Evolutionary conservation across 768 basidiomycete genomes (phyloP).

Genomic region (Leccinum truebloodii): DNA sequence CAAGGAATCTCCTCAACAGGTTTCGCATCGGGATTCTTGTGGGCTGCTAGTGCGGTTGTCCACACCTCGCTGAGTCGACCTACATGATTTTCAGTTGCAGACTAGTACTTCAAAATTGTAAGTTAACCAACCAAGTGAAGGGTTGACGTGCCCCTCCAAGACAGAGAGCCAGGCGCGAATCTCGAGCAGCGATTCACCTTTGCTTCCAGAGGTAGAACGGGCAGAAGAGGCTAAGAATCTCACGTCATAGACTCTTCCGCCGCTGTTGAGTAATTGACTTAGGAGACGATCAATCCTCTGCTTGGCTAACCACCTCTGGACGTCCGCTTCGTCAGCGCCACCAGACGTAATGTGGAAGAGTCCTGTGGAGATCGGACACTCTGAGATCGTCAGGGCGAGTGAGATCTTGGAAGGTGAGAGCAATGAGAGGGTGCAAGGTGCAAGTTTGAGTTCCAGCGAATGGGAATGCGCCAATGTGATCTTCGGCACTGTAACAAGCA

Average conservation of each 20-base stretch:
- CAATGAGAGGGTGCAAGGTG: background rate
- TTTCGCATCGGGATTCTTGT: background rate
- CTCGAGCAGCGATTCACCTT: background rate
- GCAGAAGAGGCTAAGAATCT: conserved; percentile 17
- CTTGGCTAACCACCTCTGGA: conserved; percentile 4
- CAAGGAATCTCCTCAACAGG: conserved; percentile 6
- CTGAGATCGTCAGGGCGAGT: conserved; percentile 19
- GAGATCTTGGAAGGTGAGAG: background rate
- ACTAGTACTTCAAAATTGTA: background rate
- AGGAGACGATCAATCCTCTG: conserved; percentile 11
- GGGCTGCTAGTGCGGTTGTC: conserved; percentile 4
- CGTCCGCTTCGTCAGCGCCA: background rate
- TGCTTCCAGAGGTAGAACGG: background rate
- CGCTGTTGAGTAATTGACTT: conserved; percentile 18
- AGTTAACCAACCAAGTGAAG: conserved; percentile 10
- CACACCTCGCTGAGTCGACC: conserved; percentile 13
- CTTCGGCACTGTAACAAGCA: conserved; percentile 1
- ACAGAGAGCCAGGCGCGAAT: conserved; percentile 21
- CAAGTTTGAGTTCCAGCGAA: background rate
- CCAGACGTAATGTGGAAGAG: conserved; percentile 8
- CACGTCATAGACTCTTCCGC: conserved; percentile 22
- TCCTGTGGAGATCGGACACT: conserved; percentile 17
- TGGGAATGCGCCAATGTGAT: conserved; percentile 7
- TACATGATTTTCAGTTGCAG: conserved; percentile 8
- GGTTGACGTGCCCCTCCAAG: conserved; percentile 9